Conservation (phyloP, 2,329 filamentous ascomycete species). For the Neofusicoccum ribis region DNA sequence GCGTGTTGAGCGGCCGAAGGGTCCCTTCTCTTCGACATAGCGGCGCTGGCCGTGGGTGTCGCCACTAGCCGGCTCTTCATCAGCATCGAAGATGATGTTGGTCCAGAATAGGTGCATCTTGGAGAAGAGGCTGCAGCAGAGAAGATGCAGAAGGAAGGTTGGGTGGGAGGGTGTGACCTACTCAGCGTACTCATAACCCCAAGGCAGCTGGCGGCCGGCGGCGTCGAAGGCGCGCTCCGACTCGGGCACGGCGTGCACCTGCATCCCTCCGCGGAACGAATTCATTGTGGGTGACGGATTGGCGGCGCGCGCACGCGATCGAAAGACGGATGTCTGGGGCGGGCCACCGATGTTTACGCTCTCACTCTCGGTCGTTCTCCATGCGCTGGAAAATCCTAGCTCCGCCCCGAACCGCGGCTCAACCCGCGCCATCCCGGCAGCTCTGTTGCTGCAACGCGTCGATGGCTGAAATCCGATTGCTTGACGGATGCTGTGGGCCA, state of each 20-base stretch:
- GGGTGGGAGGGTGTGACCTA: conserved; percentile 39
- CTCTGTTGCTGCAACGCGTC: background rate
- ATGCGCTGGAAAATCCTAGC: conserved; percentile 15
- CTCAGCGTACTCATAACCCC: conserved; percentile 64
- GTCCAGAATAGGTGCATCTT: conserved; percentile 11
- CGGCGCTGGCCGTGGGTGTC: conserved; percentile 50
- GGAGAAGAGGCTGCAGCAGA: background rate
- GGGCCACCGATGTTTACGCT: conserved; percentile 6
- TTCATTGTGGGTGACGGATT: conserved; percentile 14
- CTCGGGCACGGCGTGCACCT: conserved; percentile 65
- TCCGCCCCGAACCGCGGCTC: conserved; percentile 12
- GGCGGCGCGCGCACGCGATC: conserved; percentile 15
- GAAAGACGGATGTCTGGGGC: background rate
- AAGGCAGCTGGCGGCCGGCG: conserved; percentile 61
- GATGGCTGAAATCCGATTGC: background rate
- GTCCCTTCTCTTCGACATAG: conserved; percentile 60
- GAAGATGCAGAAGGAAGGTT: background rate
- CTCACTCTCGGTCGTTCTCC: background rate
- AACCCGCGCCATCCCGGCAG: conserved; percentile 7
- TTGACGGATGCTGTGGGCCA: background rate
- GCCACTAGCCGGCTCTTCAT: conserved; percentile 23
- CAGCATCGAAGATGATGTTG: conserved; percentile 27
- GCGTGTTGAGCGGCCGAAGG: conserved; percentile 57
- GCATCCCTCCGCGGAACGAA: conserved; percentile 48
- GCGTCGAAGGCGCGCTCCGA: conserved; percentile 62